Evolutionary conservation across 805 yeast species (phyloP).

Genomic region (Metschnikowia rubicola): DNA sequence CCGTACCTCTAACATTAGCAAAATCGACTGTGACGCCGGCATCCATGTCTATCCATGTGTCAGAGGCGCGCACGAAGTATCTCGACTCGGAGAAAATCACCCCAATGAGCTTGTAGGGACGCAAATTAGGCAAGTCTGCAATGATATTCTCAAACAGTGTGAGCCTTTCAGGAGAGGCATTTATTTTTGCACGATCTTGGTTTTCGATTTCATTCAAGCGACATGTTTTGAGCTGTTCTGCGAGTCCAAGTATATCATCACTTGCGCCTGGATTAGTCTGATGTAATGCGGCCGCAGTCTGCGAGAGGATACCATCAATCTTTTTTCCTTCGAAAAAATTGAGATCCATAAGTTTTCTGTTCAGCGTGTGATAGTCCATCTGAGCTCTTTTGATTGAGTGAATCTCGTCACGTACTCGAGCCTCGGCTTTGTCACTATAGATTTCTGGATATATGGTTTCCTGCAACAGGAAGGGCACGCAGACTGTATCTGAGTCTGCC

Average conservation of each 20-base stretch:
- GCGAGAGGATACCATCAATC: slow-evolving; percentile 25
- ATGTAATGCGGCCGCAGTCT: slow-evolving; percentile 20
- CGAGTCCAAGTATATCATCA: slow-evolving; percentile 20
- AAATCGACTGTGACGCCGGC: slow-evolving; percentile 13
- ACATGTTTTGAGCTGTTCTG: slow-evolving; percentile 19
- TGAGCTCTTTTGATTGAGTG: slow-evolving; percentile 15
- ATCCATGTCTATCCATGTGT: slow-evolving; percentile 15
- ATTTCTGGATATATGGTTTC: slow-evolving; percentile 36
- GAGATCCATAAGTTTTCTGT: slow-evolving; percentile 28
- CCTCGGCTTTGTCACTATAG: slow-evolving; percentile 24
- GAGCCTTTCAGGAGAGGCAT: slow-evolving; percentile 11
- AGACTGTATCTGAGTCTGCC: slow-evolving; percentile 24
- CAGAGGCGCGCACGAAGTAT: slow-evolving; percentile 18
- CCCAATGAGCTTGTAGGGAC: slow-evolving; percentile 27
- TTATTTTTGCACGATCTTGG: slow-evolving; percentile 18
- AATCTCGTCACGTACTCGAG: slow-evolving; percentile 20
- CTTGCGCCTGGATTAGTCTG: slow-evolving; percentile 19
- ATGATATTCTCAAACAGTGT: slow-evolving; percentile 9
- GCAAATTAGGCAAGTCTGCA: slow-evolving; percentile 11
- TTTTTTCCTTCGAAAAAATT: slow-evolving; percentile 41
- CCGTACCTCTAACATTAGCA: slow-evolving; percentile 6
- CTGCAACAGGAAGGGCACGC: slow-evolving; percentile 23
- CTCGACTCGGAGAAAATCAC: slow-evolving; percentile 30
- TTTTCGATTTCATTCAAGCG: slow-evolving; percentile 21
- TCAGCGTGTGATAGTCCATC: slow-evolving; percentile 18